Base-by-base conservation (phyloP, 768 basidiomycete species). In the Russula earlei region DNA sequence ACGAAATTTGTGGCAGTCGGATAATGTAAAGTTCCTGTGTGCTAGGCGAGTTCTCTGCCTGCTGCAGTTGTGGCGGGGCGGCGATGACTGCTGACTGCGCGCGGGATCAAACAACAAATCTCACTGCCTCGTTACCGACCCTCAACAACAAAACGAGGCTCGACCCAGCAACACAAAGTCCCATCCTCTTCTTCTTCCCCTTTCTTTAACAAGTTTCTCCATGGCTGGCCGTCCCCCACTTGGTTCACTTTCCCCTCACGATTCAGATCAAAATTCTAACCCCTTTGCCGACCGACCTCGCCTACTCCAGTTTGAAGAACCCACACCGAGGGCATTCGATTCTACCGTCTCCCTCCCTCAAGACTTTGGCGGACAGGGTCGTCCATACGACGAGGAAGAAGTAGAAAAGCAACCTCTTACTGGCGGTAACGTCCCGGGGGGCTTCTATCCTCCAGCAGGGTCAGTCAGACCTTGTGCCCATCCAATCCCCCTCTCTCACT, bases 361-460 rank as follows among this genome's bases (percentile, higher is more conserved):
- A 49, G 78, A 82, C 49, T 78, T 79, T 54, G 74, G 73, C 17
- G 60, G 58, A 59, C 64, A 20, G 14, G 68, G 68, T 34, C 74
- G 69, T 42, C 65, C 71, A 50, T 78, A 77, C 56, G 77, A 74
- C 17, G 84, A 87, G 58, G 85, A 88, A 51, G 87, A 90, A 0
- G 66, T 80, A 34, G 89, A 92, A 72, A 90, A 90, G 64, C 78
- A 80, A 63, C 90, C 88, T 22, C 70, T 91, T 63, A 89, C 80
- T 42, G 72, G 72, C 40, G 80, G 76, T 17, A 77, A 81, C 61
- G 82, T 79, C 63, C 64, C 75, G 45, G 77, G 79, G 58, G 83
- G 84, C 29, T 85, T 82, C 66, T 91, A 91, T 62, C 89, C 89
- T 47, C 85, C 87, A 37, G 72, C 87, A 37, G 72, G 73, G 87